These are phyloP conservation scores for Camelina sativa DNA, from an alignment of 345 rosid species.

Conservation along the genomic window DNA sequence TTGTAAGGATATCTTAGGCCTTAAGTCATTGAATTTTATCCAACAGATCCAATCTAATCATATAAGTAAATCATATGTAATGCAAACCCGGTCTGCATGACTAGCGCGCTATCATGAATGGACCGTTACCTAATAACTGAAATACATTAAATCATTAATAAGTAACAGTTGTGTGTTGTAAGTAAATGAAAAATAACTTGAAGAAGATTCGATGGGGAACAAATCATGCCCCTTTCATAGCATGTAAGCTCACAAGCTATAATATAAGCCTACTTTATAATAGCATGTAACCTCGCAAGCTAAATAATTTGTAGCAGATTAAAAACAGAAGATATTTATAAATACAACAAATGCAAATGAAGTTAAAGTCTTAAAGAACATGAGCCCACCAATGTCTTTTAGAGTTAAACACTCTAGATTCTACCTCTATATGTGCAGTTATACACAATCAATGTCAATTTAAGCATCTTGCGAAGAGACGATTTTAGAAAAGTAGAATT, in stretches of 20 bases:
- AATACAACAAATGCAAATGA: slow-evolving; percentile 16
- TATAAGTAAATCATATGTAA: not conserved
- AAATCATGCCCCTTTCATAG: slow-evolving; percentile 13
- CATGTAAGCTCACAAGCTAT: slow-evolving; percentile 14
- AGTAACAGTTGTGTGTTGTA: not conserved
- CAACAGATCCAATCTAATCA: not conserved
- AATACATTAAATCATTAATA: not conserved
- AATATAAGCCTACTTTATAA: not conserved
- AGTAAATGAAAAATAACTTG: not conserved
- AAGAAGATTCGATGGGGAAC: slow-evolving; percentile 1
- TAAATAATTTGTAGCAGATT: not conserved
- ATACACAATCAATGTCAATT: slow-evolving; percentile 15
- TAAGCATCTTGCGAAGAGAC: not conserved
- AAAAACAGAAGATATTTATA: not conserved
- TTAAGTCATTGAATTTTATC: too few relatives aligned
- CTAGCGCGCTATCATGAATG: not conserved
- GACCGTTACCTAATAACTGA: not conserved
- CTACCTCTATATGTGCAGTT: not conserved
- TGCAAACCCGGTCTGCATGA: not conserved
- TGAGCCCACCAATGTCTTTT: slow-evolving; percentile 23
- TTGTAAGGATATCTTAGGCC: too few relatives aligned
- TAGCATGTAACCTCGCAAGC: not conserved
- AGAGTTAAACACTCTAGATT: slow-evolving; percentile 21
- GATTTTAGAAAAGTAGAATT: not conserved
- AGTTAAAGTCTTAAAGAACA: slow-evolving; percentile 19